Evolutionary conservation across 345 rosid species (phyloP), one percentile per base, ranked within the genome.

Genomic region (Gossypium ekmanianum): DNA sequence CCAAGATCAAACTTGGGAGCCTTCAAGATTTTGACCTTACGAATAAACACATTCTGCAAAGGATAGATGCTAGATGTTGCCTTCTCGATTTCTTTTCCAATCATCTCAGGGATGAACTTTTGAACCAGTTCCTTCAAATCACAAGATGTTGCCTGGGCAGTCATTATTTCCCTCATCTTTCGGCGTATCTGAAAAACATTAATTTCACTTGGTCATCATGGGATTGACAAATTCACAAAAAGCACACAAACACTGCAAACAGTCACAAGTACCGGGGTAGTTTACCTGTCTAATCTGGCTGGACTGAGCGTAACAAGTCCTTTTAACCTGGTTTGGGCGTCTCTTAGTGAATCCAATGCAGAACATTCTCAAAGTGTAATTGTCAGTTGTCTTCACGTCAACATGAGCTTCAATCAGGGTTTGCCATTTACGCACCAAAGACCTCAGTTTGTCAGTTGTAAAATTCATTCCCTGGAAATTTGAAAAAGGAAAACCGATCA

Each of bases 1-100:
- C 98, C 98, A 10, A 94, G 95, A 80, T 94, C 98, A 54, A 94
- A 94, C 79, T 94, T 94, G 67, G 98, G 98, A 57, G 98, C 90
- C 74, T 94, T 94, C 71, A 94, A 85, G 75, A 94, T 92, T 81
- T 94, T 94, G 72, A 94, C 97, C 83, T 94, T 94, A 51, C 98
- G 85, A 73, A 94, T 90, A 83, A 81, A 92, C 39, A 94, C 98
- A 9, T 94, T 94, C 76, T 94, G 98, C 48, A 92, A 88, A 0
- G 98, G 98, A 81, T 91, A 94, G 79, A 92, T 91, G 75, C 90
- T 71, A 0, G 81, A 76, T n/a, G 98, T 94, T 45, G 92, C 95
- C 84, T 92, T 94, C 77, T 88, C 98, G 80, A 94, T 92, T 77
- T 94, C 98, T 61, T 81, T 89, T 1, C 98, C 98, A 76, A 94